phyloP scores from a whole-genome alignment of 257 asterid genomes.

The Solanum medicagineum region DNA sequence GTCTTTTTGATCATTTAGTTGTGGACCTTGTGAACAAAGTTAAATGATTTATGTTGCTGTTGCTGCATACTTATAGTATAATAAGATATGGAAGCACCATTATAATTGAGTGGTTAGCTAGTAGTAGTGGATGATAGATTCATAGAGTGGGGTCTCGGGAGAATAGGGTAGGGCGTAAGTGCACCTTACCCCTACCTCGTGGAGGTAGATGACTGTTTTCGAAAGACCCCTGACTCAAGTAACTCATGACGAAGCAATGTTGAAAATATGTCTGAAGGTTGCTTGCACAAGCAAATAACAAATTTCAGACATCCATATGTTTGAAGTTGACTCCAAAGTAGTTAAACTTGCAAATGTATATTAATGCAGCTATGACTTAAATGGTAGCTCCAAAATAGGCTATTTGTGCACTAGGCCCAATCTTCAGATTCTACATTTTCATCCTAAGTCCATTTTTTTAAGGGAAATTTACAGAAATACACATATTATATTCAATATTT shows the following conservation, averaged over 20 bases:
- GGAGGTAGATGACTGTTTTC: neutral
- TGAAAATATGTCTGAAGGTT: neutral
- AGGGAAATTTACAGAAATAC: no score
- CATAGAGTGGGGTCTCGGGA: accelerated
- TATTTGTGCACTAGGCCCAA: neutral
- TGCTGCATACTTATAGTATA: neutral
- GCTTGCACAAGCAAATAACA: neutral
- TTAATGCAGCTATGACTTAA: neutral
- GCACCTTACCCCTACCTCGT: neutral
- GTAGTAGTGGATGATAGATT: neutral
- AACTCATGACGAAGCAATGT: neutral
- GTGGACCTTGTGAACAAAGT: neutral
- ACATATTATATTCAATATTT: no score
- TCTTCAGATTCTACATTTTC: neutral
- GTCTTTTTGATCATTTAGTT: neutral
- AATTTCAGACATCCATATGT: neutral
- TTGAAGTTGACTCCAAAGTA: neutral
- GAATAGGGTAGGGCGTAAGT: neutral
- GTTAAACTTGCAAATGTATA: neutral
- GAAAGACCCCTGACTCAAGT: neutral
- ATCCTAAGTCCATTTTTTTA: neutral
- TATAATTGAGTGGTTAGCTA: neutral
- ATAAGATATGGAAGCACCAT: neutral
- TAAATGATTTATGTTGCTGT: neutral
- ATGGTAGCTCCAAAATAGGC: neutral